Conservation (phyloP, 306 rosid genomes). For the Prunus davidiana region DNA sequence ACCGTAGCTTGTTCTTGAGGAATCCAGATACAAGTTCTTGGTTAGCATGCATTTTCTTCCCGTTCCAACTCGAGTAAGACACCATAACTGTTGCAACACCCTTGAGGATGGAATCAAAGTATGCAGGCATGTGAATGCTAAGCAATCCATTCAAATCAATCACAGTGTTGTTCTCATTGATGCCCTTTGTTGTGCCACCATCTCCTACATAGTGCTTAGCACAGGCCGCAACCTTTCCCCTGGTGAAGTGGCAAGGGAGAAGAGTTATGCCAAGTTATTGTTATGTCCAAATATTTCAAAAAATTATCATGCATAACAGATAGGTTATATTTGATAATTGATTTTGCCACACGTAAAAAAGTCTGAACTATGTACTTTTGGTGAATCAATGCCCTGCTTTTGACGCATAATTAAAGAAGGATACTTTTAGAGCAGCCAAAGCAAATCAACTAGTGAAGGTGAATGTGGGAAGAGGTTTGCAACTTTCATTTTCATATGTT, state of each 20-base stretch:
- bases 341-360: background rate
- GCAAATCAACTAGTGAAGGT: background rate
- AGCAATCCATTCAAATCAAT: conserved; percentile 53
- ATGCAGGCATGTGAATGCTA: conserved; percentile 79
- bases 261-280: background rate
- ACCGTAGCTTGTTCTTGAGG: conserved; percentile 60
- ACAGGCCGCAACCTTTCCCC: conserved; percentile 93
- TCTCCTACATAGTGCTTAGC: conserved; percentile 95
- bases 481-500: background rate
- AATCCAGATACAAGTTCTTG: conserved; percentile 60
- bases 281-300: background rate
- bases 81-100: conserved; percentile 81
- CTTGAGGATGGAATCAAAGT: conserved; percentile 51
- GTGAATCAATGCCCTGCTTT: background rate
- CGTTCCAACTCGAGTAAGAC: conserved; percentile 90
- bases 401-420: background rate
- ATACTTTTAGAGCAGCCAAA: background rate
- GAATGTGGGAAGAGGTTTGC: background rate
- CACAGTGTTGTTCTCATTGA: conserved; percentile 86
- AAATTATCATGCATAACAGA: background rate
- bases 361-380: background rate
- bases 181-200: conserved; percentile 87
- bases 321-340: background rate
- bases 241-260: conserved; percentile 13
- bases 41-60: conserved; percentile 74